phyloP scores from a whole-genome alignment of 2,329 filamentous ascomycete genomes.

The Penicillium sp. region DNA sequence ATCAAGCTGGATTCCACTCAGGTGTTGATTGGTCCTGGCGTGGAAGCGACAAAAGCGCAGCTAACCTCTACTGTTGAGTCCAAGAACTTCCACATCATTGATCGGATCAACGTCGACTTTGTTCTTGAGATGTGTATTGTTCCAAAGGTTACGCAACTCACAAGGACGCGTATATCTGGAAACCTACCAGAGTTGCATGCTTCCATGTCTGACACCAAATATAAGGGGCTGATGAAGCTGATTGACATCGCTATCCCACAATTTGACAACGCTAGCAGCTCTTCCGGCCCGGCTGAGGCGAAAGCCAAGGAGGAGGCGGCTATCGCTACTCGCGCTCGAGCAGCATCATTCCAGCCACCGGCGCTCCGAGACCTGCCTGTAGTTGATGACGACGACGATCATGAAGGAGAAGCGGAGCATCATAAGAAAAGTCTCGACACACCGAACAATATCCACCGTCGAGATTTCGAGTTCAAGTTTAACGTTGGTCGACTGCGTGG shows the following conservation, averaged over 20 bases:
- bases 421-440: slow-evolving; percentile 47
- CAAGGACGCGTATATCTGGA: slow-evolving; percentile 87
- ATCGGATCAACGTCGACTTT: slow-evolving; percentile 97
- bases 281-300: slow-evolving; percentile 33
- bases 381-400: slow-evolving; percentile 68
- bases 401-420: slow-evolving; percentile 67
- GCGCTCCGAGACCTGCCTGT: slow-evolving; percentile 76
- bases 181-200: slow-evolving; percentile 91
- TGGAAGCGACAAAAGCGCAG: slow-evolving; percentile 85
- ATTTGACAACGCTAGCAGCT: slow-evolving; percentile 60
- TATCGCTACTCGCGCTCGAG: slow-evolving; percentile 55
- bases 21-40: slow-evolving; percentile 89
- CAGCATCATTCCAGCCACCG: slow-evolving; percentile 75
- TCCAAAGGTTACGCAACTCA: slow-evolving; percentile 92
- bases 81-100: slow-evolving; percentile 84
- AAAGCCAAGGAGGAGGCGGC: slow-evolving; percentile 40
- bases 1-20: slow-evolving; percentile 94
- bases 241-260: slow-evolving; percentile 95
- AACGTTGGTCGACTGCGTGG: slow-evolving; percentile 92
- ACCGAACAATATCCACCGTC: slow-evolving; percentile 77
- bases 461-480: slow-evolving; percentile 95
- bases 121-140: slow-evolving; percentile 94
- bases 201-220: slow-evolving; percentile 90
- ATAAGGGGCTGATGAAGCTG: slow-evolving; percentile 94
- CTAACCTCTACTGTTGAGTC: slow-evolving; percentile 69